A percentile compares a stretch with the other conserved stretches of the same genome.
These are phyloP conservation scores for Globisporangium okanoganense DNA, from an alignment of 352 stramenopile genomes.

Conservation along the genomic window DNA sequence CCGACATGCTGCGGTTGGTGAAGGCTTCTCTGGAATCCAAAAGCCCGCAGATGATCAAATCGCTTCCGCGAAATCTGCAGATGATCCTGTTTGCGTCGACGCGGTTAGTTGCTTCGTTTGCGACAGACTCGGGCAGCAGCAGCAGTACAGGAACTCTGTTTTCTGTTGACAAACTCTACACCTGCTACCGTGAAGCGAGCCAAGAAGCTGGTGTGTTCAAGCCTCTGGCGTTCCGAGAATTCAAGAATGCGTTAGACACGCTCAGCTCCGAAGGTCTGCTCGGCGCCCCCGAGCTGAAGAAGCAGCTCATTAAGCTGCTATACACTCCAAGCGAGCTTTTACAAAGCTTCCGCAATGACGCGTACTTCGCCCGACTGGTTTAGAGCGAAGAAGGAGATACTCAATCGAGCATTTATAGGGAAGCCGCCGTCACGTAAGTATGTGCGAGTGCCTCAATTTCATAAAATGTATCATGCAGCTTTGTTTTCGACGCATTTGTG, in stretches of 20 bases:
- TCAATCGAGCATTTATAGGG: constrained; percentile 10
- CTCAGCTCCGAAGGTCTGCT: constrained; percentile 67
- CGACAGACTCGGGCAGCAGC: constrained; percentile 23
- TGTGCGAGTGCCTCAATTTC: not conserved
- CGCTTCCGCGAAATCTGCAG: constrained; percentile 72
- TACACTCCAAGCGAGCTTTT: constrained; percentile 63
- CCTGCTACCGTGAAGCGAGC: constrained; percentile 65
- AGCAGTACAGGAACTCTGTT: constrained; percentile 31
- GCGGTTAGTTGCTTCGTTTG: constrained; percentile 24
- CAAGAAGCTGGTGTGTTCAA: constrained; percentile 65
- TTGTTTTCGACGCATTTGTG: not conserved
- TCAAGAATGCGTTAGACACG: constrained; percentile 61
- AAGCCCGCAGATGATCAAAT: constrained; percentile 45
- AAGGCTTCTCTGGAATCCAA: constrained; percentile 72
- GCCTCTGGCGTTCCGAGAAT: constrained; percentile 56
- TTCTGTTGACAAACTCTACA: constrained; percentile 56
- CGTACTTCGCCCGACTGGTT: constrained; percentile 71
- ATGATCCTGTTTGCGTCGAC: constrained; percentile 80
- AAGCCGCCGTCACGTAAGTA: not conserved
- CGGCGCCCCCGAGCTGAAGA: constrained; percentile 52
- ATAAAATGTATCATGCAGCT: not conserved
- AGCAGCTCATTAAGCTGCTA: constrained; percentile 72
- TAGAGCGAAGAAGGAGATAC: constrained; percentile 21
- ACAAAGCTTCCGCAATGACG: constrained; percentile 66
- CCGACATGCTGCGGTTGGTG: constrained; percentile 68